Evolutionary conservation across 2,329 filamentous ascomycete species (phyloP).

Genomic region (Trichoderma breve): DNA sequence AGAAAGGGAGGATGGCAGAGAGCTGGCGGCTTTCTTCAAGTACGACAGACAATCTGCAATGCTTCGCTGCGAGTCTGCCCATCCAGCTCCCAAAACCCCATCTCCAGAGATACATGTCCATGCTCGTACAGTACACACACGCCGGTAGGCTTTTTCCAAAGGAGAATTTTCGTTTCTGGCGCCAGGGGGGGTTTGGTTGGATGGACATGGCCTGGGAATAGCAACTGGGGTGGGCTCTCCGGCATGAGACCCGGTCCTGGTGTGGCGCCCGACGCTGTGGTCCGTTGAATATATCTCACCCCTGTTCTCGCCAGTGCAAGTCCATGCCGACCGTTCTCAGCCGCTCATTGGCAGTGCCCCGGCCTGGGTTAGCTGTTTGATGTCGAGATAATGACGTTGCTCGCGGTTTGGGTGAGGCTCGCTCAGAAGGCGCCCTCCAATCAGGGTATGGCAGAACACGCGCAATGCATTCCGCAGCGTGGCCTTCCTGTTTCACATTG

Average conservation of each 20-base stretch:
- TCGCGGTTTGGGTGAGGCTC: constrained; percentile 6
- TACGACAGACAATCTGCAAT: background rate
- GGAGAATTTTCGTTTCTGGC: constrained; percentile 14
- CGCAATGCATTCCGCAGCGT: constrained; percentile 2
- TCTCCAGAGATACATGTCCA: background rate
- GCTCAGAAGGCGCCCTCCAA: constrained; percentile 9
- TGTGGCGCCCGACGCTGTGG: constrained; percentile 20
- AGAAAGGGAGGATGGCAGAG: background rate
- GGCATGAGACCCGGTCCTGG: constrained; percentile 17
- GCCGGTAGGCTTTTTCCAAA: background rate
- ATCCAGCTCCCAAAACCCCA: constrained; percentile 5
- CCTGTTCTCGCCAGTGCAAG: constrained; percentile 11
- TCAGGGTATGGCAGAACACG: constrained; percentile 2
- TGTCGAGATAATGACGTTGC: constrained; percentile 21
- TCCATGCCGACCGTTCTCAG: constrained; percentile 14
- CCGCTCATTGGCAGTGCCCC: constrained; percentile 15
- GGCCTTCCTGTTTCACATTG: constrained; percentile 14
- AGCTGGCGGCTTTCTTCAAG: background rate
- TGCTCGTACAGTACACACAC: background rate
- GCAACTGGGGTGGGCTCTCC: constrained; percentile 10
- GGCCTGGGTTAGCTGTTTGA: constrained; percentile 7
- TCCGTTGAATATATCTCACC: constrained; percentile 14
- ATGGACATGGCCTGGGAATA: constrained; percentile 9
- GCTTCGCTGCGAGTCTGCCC: constrained; percentile 5
- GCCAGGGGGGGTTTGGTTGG: background rate